These are phyloP conservation scores for Cenchrus fungigraminus DNA, from an alignment of 176 grass and related monocot species.

Conservation along the genomic window DNA sequence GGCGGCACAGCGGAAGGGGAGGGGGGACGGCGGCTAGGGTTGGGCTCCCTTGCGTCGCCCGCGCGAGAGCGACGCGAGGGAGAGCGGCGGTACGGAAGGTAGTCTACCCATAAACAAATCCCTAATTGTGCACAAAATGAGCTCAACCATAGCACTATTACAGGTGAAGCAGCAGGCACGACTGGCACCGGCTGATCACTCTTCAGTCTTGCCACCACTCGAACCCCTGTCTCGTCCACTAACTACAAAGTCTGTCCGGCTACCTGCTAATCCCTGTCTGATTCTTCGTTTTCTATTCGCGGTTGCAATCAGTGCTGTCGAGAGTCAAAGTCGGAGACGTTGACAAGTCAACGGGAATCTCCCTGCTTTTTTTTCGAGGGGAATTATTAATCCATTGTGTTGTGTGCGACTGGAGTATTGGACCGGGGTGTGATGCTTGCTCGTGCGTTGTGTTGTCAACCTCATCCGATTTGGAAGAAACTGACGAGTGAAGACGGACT, in stretches of 20 bases:
- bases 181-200: not conserved
- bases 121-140: not conserved
- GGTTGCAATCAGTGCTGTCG: not conserved
- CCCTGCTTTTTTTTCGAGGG: not conserved
- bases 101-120: not conserved
- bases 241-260: not conserved
- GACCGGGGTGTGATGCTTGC: not conserved
- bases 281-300: not conserved
- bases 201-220: not conserved
- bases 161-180: not conserved
- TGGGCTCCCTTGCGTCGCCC: too few species aligned
- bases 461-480: constrained; percentile 7
- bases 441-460: not conserved
- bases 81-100: too few species aligned
- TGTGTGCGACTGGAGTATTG: too few species aligned
- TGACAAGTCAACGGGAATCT: not conserved
- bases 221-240: not conserved
- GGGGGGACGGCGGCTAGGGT: too few species aligned
- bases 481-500: not conserved
- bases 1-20: too few species aligned
- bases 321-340: constrained; percentile 9
- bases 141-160: not conserved
- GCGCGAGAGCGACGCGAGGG: too few species aligned
- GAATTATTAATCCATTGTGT: not conserved
- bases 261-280: not conserved